Evolutionary conservation across 148 eudicot genomes (phyloP).

Genomic region (Euryodendron excelsum): DNA sequence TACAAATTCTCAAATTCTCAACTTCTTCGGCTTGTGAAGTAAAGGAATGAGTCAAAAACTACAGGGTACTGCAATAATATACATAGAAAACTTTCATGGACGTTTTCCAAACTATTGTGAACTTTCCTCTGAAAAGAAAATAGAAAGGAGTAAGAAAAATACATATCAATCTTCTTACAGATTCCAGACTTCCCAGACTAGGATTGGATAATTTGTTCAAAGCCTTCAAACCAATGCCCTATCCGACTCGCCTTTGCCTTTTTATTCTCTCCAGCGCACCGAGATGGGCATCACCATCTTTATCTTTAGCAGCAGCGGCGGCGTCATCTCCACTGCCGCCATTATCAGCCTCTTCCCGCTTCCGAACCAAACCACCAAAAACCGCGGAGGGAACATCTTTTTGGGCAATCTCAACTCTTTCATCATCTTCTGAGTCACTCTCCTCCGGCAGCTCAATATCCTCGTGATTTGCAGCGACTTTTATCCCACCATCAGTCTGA

Average conservation of each 20-base stretch:
- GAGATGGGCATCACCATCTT: slow-evolving; percentile 43
- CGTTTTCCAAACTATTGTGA: neutral
- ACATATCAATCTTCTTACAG: neutral
- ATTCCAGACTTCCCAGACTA: neutral
- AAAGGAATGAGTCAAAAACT: neutral
- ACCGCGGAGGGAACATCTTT: slow-evolving; percentile 82
- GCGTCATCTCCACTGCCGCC: slow-evolving; percentile 32
- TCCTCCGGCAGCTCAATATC: slow-evolving; percentile 90
- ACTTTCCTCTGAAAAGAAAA: neutral
- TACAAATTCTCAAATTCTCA: neutral
- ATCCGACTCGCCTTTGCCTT: slow-evolving; percentile 42
- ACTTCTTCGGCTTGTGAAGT: neutral
- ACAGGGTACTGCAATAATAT: neutral
- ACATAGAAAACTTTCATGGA: neutral
- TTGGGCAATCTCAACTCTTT: slow-evolving; percentile 64
- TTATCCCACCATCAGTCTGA: slow-evolving; percentile 28
- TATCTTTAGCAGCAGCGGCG: slow-evolving; percentile 22
- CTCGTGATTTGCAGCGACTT: slow-evolving; percentile 48
- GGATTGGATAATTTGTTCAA: neutral
- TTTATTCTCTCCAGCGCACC: slow-evolving; percentile 87
- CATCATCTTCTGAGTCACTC: slow-evolving; percentile 60
- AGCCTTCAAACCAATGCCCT: neutral
- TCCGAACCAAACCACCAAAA: slow-evolving; percentile 77
- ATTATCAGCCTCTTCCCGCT: slow-evolving; percentile 50
- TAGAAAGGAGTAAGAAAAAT: neutral